These are phyloP conservation scores for Suhomyces canberraensis DNA, from an alignment of 805 yeast species.

Conservation along the genomic window DNA sequence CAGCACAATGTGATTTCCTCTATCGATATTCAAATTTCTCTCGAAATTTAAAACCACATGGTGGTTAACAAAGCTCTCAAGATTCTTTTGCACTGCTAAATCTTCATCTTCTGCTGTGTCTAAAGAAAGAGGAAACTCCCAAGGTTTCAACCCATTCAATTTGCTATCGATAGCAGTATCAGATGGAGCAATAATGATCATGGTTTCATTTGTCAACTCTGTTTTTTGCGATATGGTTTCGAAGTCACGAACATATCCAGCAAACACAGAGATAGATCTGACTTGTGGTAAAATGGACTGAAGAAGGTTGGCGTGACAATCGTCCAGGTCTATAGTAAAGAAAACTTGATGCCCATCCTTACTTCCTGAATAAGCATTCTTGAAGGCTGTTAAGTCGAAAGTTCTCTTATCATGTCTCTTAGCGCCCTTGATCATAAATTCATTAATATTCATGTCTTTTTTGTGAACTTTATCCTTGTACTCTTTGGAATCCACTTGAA, in stretches of 20 bases:
- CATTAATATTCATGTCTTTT: neutral
- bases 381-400: conserved; percentile 4
- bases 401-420: conserved; percentile 5
- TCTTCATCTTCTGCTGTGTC: conserved; percentile 45
- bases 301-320: conserved; percentile 20
- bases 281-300: conserved; percentile 37
- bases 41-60: conserved; percentile 49
- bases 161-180: conserved; percentile 46
- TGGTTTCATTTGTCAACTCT: conserved; percentile 38
- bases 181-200: conserved; percentile 69
- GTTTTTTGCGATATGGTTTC: conserved; percentile 47
- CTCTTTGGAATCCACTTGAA: neutral
- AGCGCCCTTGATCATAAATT: conserved; percentile 1
- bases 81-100: conserved; percentile 46
- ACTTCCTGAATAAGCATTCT: conserved; percentile 1
- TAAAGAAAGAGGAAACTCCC: conserved; percentile 68
- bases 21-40: conserved; percentile 15
- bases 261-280: conserved; percentile 52
- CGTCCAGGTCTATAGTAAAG: conserved; percentile 12
- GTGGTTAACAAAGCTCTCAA: conserved; percentile 55
- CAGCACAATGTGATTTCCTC: conserved; percentile 12
- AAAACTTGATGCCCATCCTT: conserved; percentile 10
- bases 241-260: conserved; percentile 68
- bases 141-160: conserved; percentile 63
- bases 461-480: too few relatives aligned